Conservation (phyloP, 2,329 filamentous ascomycete species). For the Lecanoromycetidae sp. region DNA sequence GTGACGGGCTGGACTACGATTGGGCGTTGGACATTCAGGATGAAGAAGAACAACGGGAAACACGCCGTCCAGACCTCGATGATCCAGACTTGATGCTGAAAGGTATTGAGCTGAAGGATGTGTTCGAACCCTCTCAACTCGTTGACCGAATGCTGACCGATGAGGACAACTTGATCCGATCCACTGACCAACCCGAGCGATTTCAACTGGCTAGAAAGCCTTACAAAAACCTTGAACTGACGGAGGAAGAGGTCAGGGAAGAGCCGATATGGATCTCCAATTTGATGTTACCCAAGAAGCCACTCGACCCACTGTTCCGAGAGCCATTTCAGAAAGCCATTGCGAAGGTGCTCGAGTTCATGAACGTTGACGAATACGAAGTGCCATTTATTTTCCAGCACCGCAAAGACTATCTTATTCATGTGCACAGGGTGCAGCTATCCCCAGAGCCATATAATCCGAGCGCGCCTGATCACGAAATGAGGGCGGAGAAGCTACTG, state of each 20-base stretch:
- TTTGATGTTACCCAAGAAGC: constrained; percentile 77
- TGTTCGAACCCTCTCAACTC: constrained; percentile 93
- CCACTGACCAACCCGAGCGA: constrained; percentile 80
- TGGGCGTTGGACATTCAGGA: constrained; percentile 88
- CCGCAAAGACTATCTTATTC: constrained; percentile 92
- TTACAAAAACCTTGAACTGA: constrained; percentile 70
- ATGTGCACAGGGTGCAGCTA: constrained; percentile 59
- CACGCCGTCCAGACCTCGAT: constrained; percentile 41
- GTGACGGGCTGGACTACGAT: constrained; percentile 87
- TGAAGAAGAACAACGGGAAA: constrained; percentile 63
- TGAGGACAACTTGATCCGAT: constrained; percentile 82
- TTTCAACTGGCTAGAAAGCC: constrained; percentile 84
- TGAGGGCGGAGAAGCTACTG: constrained; percentile 73
- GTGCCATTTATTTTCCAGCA: constrained; percentile 98
- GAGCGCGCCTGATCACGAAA: constrained; percentile 59
- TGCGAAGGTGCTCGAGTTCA: constrained; percentile 85
- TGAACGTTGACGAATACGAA: constrained; percentile 87
- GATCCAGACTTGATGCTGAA: constrained; percentile 32
- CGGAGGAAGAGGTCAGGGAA: constrained; percentile 75
- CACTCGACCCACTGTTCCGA: constrained; percentile 55
- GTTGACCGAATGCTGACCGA: constrained; percentile 91
- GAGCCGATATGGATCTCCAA: constrained; percentile 87
- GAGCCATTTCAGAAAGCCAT: constrained; percentile 79
- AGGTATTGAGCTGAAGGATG: constrained; percentile 85
- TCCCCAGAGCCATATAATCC: constrained; percentile 53